These are phyloP conservation scores for Jatropha multifida DNA, from an alignment of 441 rosid genomes.

Conservation along the genomic window DNA sequence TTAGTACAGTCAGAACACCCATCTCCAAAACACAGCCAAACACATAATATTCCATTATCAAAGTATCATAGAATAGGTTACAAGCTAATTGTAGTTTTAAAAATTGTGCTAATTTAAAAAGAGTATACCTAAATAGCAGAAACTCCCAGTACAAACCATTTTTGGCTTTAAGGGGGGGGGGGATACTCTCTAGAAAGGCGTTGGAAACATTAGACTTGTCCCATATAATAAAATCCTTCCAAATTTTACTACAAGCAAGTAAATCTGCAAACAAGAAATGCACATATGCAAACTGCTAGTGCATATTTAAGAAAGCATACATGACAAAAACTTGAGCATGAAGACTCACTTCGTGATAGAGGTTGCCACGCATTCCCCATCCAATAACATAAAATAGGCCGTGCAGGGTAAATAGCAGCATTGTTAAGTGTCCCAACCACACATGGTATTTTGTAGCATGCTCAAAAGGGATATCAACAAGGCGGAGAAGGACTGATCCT, in stretches of 20 bases:
- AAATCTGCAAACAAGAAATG: not conserved
- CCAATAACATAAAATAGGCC: slow-evolving; percentile 47
- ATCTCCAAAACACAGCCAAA: too few species aligned
- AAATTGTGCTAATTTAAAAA: too few species aligned
- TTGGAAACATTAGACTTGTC: too few species aligned
- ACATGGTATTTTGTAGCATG: slow-evolving; percentile 61
- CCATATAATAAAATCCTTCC: too few species aligned
- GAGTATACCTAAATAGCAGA: too few species aligned
- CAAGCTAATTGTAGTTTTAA: too few species aligned
- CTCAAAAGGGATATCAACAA: slow-evolving; percentile 61
- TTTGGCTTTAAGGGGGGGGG: too few species aligned
- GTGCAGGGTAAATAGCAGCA: slow-evolving; percentile 52
- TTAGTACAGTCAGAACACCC: too few species aligned
- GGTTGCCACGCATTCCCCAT: slow-evolving; percentile 46
- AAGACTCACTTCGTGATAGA: slow-evolving; percentile 51
- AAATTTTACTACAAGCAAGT: not conserved
- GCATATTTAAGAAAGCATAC: not conserved
- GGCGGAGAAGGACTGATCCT: slow-evolving; percentile 53
- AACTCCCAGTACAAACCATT: too few species aligned
- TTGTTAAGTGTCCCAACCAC: slow-evolving; percentile 56
- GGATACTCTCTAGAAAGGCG: too few species aligned
- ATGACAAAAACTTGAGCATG: not conserved
- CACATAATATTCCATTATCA: too few species aligned
- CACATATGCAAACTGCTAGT: not conserved
- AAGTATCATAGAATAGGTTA: too few species aligned